phyloP scores from a whole-genome alignment of 139 green algal genomes.

The Gonium pectorale region DNA sequence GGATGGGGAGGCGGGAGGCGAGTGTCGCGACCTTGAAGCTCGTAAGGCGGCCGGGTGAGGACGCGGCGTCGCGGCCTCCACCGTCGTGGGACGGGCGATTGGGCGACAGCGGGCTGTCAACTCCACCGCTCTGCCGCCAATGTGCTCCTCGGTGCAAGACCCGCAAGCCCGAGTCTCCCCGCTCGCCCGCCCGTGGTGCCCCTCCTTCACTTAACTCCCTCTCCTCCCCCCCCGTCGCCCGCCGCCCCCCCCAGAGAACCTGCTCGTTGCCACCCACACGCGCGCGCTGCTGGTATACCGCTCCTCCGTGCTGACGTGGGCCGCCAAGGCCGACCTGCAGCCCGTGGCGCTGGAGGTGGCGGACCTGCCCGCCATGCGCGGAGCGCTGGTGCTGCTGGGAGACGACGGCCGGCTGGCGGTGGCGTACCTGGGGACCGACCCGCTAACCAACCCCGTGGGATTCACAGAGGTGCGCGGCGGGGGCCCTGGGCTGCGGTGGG shows the following conservation, averaged over 20 bases:
- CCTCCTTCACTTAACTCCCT: neutral
- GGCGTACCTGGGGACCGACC: constrained; percentile 74
- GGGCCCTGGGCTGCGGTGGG: no score
- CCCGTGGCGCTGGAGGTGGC: constrained; percentile 63
- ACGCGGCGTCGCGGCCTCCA: no score
- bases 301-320: constrained; percentile 62
- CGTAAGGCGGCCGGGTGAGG: no score
- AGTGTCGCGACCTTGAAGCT: no score
- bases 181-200: no score
- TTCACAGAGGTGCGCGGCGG: constrained; percentile 44
- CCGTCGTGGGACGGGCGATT: no score
- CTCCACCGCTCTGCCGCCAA: no score
- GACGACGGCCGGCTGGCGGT: constrained; percentile 62
- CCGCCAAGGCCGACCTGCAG: constrained; percentile 59
- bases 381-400: constrained; percentile 63
- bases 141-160: no score
- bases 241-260: constrained; percentile 56
- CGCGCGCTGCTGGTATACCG: constrained; percentile 68
- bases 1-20: no score
- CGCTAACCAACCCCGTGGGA: constrained; percentile 58
- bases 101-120: no score
- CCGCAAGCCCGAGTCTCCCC: no score
- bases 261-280: constrained; percentile 73
- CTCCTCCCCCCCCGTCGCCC: neutral
- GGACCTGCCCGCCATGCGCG: constrained; percentile 52